These are phyloP conservation scores for Inga oerstediana DNA, from an alignment of 306 rosid species.

Conservation along the genomic window DNA sequence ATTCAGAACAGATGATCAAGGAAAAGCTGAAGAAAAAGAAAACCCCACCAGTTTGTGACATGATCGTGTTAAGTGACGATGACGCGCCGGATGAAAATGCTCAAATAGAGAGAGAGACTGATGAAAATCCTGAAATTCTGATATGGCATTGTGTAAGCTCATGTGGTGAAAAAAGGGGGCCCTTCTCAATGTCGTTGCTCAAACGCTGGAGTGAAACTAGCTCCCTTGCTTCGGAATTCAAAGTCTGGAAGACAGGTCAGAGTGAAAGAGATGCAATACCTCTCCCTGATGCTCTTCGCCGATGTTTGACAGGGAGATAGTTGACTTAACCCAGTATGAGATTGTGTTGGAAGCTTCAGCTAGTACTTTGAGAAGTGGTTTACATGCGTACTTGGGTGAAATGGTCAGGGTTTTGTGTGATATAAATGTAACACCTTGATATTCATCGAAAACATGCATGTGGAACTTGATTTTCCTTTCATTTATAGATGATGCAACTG, in stretches of 20 bases:
- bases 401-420: neutral
- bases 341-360: conserved; percentile 17
- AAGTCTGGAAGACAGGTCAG: conserved; percentile 71
- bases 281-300: conserved; percentile 53
- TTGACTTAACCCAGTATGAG: conserved; percentile 18
- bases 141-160: conserved; percentile 55
- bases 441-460: neutral
- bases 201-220: conserved; percentile 50
- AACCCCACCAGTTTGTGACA: conserved; percentile 17
- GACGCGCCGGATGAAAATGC: conserved; percentile 13
- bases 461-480: neutral
- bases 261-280: conserved; percentile 55
- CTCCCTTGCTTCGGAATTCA: conserved; percentile 37
- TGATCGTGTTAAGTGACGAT: conserved; percentile 22
- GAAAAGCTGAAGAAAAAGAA: conserved; percentile 35
- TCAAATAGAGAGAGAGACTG: conserved; percentile 4
- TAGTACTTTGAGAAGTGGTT: neutral
- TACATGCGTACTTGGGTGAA: neutral
- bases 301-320: conserved; percentile 3
- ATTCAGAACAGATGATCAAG: conserved; percentile 23
- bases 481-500: neutral
- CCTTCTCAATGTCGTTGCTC: conserved; percentile 51
- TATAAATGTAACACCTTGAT: neutral
- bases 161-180: conserved; percentile 55
- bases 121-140: conserved; percentile 39